Base-by-base conservation (phyloP, 192 early-diverging fungal genomes). In the Phlyctochytrium planicorne region DNA sequence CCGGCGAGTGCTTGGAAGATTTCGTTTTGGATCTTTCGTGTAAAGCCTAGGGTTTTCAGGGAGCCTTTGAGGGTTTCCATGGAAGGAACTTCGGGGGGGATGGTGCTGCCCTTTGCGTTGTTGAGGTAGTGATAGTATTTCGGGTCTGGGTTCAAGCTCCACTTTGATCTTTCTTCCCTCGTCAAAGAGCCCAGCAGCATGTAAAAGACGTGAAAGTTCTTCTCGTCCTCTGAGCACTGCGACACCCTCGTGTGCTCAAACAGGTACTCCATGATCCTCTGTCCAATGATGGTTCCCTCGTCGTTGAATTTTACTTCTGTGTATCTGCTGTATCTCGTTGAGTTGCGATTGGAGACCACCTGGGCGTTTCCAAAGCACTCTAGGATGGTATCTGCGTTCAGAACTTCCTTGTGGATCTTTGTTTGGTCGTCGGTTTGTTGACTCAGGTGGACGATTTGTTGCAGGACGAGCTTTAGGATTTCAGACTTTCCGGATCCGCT, bases 161-260 rank as follows among this genome's bases (percentile, higher is more conserved):
- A 90, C 52, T 84, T 75, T 3, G 84, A 40, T 60, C 87, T 90
- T 76, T 98, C 94, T 66, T 93, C 89, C 24, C 78, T 64, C 29
- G 88, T 82, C 0, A 82, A 82, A n/a, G 91, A 93, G n/a, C 87
- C 84, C 14, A 95, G 79, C 47, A 98, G 72, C 67, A 93, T 89
- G 79, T 96, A 93, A 74, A 98, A 91, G 25, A 95, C 86, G 73
- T 95, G 94, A 77, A 93, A 98, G 78, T 91, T 94, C 60, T 89
- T 86, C 70, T 94, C 92, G 59, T 86, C 82, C 10, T 72, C 59
- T 1, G 73, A 73, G 10, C 70, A 62, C 24, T 73, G 77, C 2
- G 87, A 81, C 30, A 96, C 84, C 3, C 93, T 86, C 31, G 76
- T 78, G 75, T 90, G 88, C 61, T 96, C 94, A 47, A 96, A 79